Evolutionary conservation across 176 grass and related monocot species (phyloP).

Genomic region (Bothriochloa decipiens): DNA sequence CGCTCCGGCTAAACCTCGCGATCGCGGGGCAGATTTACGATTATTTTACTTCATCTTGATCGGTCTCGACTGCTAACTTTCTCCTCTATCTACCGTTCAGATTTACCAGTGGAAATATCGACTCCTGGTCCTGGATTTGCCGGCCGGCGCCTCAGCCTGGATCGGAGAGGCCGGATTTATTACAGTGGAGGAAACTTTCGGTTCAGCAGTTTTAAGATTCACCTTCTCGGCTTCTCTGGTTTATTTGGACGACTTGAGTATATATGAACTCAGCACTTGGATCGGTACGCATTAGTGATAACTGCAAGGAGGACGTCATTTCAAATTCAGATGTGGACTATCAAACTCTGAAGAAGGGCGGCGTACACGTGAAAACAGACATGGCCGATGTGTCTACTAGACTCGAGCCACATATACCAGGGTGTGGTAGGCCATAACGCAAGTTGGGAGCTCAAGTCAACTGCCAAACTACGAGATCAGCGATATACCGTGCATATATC

Average conservation of each 20-base stretch:
- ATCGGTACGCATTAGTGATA: too few relatives aligned
- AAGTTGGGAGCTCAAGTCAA: background rate
- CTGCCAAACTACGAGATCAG: background rate
- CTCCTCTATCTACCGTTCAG: background rate
- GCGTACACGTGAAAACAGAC: background rate
- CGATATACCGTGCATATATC: background rate
- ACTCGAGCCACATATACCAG: too few relatives aligned
- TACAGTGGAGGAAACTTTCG: background rate
- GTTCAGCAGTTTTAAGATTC: background rate
- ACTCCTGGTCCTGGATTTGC: background rate
- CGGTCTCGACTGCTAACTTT: background rate
- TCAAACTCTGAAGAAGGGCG: background rate
- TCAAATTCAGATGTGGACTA: background rate
- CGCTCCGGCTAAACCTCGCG: background rate
- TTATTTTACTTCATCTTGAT: conserved; percentile 21
- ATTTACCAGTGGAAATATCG: background rate
- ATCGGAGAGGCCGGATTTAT: background rate
- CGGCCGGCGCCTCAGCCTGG: background rate
- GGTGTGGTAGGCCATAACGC: too few relatives aligned
- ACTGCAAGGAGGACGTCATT: background rate
- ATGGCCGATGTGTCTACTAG: background rate
- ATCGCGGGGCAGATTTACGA: background rate
- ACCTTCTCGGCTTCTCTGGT: background rate
- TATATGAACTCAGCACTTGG: too few relatives aligned
- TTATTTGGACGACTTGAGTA: background rate